Conservation (phyloP, 2,329 filamentous ascomycete genomes). For the Pyricularia sp. region DNA sequence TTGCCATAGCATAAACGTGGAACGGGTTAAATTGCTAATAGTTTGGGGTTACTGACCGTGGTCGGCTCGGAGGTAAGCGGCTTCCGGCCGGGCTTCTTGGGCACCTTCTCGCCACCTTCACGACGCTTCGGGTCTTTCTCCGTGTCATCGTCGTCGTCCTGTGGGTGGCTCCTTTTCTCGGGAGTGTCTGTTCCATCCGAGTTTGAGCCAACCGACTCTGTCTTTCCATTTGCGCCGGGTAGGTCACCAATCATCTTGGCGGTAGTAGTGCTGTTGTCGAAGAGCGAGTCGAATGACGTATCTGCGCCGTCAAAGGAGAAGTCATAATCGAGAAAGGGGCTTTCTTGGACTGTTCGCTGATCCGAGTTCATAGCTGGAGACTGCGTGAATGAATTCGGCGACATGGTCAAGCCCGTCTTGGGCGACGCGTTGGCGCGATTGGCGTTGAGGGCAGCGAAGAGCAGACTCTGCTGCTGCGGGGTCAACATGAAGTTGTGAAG, state of each 20-base stretch:
- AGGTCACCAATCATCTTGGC: constrained; percentile 69
- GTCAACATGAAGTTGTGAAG: constrained; percentile 58
- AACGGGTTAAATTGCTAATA: not conserved
- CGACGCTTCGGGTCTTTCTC: constrained; percentile 56
- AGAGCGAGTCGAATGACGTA: constrained; percentile 62
- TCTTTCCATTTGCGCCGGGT: constrained; percentile 38
- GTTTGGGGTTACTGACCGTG: constrained; percentile 58
- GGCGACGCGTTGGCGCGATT: constrained; percentile 40
- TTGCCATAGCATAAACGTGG: not conserved
- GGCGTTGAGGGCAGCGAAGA: constrained; percentile 68
- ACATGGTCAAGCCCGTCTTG: constrained; percentile 29
- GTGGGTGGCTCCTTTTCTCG: constrained; percentile 66
- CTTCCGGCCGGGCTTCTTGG: constrained; percentile 95
- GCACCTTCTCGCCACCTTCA: constrained; percentile 73
- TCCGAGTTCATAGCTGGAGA: constrained; percentile 37
- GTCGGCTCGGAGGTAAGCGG: constrained; percentile 92
- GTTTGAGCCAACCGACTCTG: constrained; percentile 44
- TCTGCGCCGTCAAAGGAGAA: constrained; percentile 63
- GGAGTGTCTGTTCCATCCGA: constrained; percentile 45
- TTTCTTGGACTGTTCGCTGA: constrained; percentile 54
- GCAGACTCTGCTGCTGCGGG: constrained; percentile 65
- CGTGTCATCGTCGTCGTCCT: constrained; percentile 58
- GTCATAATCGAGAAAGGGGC: constrained; percentile 75
- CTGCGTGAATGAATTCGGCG: constrained; percentile 38
- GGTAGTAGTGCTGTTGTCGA: constrained; percentile 32